These are phyloP conservation scores for Backusella morwellensis DNA, from an alignment of 192 early-diverging fungal genomes.

Conservation along the genomic window DNA sequence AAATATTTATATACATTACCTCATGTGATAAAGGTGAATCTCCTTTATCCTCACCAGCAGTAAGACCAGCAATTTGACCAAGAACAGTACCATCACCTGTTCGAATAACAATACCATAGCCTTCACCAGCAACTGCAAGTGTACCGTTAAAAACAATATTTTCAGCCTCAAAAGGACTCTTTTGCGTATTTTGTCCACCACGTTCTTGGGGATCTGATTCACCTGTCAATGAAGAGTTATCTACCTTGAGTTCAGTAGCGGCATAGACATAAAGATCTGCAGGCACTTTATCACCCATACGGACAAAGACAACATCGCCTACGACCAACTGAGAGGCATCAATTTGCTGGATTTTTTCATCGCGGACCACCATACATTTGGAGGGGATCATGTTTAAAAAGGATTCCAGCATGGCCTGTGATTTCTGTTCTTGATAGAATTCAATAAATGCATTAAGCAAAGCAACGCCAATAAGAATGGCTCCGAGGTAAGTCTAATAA, in stretches of 20 bases:
- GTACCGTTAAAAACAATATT: constrained; percentile 93
- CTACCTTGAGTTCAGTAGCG: constrained; percentile 88
- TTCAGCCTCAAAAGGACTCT: constrained; percentile 89
- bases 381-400: constrained; percentile 91
- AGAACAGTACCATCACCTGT: constrained; percentile 93
- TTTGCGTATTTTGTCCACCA: constrained; percentile 52
- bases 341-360: constrained; percentile 64
- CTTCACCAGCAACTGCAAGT: constrained; percentile 80
- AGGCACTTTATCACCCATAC: constrained; percentile 93
- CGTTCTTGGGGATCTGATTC: constrained; percentile 95
- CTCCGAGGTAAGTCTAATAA: constrained; percentile 82
- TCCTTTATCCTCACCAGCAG: constrained; percentile 73
- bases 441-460: constrained; percentile 92
- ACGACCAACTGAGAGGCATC: constrained; percentile 73
- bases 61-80: constrained; percentile 92
- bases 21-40: constrained; percentile 74
- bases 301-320: constrained; percentile 87
- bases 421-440: constrained; percentile 91
- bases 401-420: constrained; percentile 83
- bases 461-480: constrained; percentile 84
- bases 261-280: constrained; percentile 85
- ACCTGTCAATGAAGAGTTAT: constrained; percentile 96
- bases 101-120: constrained; percentile 89
- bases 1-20: constrained; percentile 9
- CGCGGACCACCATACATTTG: constrained; percentile 79